Conservation (phyloP, 768 basidiomycete species). For the Phlebiopsis gigantea region DNA sequence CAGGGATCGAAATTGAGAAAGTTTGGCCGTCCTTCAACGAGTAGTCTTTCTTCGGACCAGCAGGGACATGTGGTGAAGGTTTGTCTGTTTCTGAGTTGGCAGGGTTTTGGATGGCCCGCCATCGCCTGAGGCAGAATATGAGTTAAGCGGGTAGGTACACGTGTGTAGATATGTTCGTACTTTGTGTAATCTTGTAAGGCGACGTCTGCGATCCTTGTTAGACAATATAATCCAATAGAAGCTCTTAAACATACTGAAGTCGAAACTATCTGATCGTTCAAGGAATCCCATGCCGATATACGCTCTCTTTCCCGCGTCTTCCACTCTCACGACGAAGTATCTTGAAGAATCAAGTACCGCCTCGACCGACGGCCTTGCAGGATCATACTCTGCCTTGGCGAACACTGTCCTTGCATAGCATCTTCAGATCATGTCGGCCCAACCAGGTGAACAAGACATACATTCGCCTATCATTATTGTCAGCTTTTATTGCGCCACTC, state of each 20-base stretch:
- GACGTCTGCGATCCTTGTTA: constrained; percentile 48
- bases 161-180: constrained; percentile 34
- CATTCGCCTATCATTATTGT: constrained; percentile 53
- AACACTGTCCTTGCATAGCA: constrained; percentile 51
- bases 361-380: constrained; percentile 78
- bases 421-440: neutral
- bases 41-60: constrained; percentile 89
- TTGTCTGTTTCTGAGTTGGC: constrained; percentile 35
- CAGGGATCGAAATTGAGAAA: constrained; percentile 87
- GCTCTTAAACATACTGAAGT: constrained; percentile 67
- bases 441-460: constrained; percentile 31
- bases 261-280: constrained; percentile 85
- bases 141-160: neutral
- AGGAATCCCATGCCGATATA: constrained; percentile 93
- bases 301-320: constrained; percentile 82
- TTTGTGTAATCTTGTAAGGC: constrained; percentile 84
- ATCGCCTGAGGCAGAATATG: constrained; percentile 39
- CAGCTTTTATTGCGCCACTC: constrained; percentile 7
- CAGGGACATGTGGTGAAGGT: constrained; percentile 63
- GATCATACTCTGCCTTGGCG: constrained; percentile 80
- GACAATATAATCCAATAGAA: constrained; percentile 4
- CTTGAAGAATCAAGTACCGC: constrained; percentile 93
- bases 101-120: constrained; percentile 57
- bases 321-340: constrained; percentile 90
- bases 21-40: constrained; percentile 93